Conservation (phyloP, 306 rosid species). For the Senna siamea region DNA sequence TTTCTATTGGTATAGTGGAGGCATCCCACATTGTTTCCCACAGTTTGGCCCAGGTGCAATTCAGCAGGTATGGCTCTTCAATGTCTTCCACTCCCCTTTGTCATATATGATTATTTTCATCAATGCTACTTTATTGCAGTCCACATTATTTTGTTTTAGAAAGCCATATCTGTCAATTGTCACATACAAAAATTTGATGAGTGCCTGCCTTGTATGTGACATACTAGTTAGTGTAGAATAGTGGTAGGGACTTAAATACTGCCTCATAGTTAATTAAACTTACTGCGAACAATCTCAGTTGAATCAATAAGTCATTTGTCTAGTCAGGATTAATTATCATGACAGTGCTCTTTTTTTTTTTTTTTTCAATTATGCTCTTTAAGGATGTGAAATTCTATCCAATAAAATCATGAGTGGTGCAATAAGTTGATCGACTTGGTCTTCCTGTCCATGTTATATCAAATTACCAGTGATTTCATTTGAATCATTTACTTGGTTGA, state of each 20-base stretch:
- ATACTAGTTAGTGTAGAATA: conserved; percentile 17
- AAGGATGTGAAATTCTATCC: conserved; percentile 1
- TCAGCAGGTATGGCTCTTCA: conserved; percentile 70
- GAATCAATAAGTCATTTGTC: neutral
- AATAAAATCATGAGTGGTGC: neutral
- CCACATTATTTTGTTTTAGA: conserved; percentile 12
- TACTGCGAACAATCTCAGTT: neutral
- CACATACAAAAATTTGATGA: neutral
- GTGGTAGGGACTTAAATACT: neutral
- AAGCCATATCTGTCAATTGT: neutral
- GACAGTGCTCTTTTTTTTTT: neutral
- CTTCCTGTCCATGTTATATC: conserved; percentile 13
- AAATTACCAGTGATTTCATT: conserved; percentile 1
- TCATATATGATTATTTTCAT: neutral
- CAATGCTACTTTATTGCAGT: conserved; percentile 15
- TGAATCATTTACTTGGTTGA: conserved; percentile 41
- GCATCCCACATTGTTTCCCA: conserved; percentile 96
- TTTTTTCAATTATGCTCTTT: neutral
- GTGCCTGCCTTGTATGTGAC: neutral
- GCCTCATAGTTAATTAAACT: neutral
- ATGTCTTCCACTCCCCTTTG: too few relatives aligned
- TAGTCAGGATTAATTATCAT: neutral
- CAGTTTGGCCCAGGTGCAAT: conserved; percentile 97
- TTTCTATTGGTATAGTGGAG: conserved; percentile 71
- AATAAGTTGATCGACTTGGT: conserved; percentile 11